Percentiles rank a stretch among this genome's conserved stretches.
Conservation (phyloP, 257 asterid species). For the Haberlea rhodopensis region DNA sequence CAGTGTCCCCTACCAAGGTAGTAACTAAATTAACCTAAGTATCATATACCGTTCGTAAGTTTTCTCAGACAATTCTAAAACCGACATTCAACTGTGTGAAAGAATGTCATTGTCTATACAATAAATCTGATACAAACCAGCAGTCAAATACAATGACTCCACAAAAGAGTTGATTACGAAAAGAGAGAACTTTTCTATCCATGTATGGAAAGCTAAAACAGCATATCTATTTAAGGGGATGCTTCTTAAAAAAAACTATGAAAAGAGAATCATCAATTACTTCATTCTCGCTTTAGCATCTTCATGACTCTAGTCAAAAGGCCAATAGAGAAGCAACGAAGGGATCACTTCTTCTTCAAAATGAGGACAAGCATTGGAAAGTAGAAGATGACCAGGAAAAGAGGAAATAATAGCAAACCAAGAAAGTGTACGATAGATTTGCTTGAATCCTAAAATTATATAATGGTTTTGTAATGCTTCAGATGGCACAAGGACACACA, state of each 20-base stretch:
- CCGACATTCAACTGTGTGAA: not conserved
- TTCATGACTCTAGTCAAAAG: not conserved
- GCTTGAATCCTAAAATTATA: not conserved
- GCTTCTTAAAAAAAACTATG: not conserved
- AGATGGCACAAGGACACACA: not conserved
- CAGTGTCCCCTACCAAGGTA: not conserved
- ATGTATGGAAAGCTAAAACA: too few species aligned
- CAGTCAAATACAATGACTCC: not conserved
- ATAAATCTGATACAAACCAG: not conserved
- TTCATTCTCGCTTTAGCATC: not conserved
- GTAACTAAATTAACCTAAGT: too few species aligned
- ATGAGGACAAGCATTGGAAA: not conserved
- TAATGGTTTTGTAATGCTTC: not conserved
- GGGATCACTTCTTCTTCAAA: not conserved
- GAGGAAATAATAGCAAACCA: too few species aligned
- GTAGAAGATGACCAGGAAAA: not conserved
- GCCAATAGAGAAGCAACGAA: not conserved
- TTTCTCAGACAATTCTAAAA: not conserved
- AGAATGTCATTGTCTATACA: not conserved
- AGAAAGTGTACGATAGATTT: not conserved
- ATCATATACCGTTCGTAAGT: not conserved
- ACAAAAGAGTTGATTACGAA: not conserved
- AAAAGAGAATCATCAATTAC: not conserved
- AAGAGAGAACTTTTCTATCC: not conserved
- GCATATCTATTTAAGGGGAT: not conserved